These are phyloP conservation scores for Brassica incana DNA, from an alignment of 345 rosid species.

Conservation along the genomic window DNA sequence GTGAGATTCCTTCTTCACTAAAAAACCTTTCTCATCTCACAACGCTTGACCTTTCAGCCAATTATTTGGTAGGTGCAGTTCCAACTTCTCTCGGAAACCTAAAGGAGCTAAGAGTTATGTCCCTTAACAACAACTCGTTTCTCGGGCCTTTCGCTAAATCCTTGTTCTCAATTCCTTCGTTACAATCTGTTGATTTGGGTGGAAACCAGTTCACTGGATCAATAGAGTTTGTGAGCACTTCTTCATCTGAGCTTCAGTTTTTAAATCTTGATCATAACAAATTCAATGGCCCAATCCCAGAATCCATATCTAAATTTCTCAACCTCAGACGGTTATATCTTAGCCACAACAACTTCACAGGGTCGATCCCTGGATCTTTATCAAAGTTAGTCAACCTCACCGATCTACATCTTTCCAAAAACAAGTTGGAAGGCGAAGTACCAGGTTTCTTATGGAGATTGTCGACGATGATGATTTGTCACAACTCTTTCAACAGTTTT, in stretches of 20 bases:
- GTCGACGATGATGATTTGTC: neutral
- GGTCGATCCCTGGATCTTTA: neutral
- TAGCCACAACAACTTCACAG: neutral
- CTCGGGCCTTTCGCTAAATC: neutral
- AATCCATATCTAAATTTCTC: neutral
- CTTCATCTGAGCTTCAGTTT: neutral
- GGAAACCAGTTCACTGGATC: neutral
- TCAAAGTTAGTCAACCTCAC: neutral
- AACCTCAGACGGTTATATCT: neutral
- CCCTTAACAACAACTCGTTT: conserved; percentile 4
- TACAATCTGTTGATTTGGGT: neutral
- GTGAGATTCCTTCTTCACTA: neutral
- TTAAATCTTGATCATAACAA: neutral
- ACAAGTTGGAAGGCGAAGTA: neutral
- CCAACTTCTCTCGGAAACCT: neutral
- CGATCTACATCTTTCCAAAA: neutral
- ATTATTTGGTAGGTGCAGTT: neutral
- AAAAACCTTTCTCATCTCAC: neutral
- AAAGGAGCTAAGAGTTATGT: neutral
- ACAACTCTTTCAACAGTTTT: neutral
- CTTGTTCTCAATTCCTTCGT: neutral
- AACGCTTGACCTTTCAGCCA: neutral
- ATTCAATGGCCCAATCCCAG: neutral
- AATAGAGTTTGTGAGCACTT: neutral
- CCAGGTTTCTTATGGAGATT: neutral